These are phyloP conservation scores for Gaeumannomyces sp. DNA, from an alignment of 2,329 filamentous ascomycete species.

Conservation along the genomic window DNA sequence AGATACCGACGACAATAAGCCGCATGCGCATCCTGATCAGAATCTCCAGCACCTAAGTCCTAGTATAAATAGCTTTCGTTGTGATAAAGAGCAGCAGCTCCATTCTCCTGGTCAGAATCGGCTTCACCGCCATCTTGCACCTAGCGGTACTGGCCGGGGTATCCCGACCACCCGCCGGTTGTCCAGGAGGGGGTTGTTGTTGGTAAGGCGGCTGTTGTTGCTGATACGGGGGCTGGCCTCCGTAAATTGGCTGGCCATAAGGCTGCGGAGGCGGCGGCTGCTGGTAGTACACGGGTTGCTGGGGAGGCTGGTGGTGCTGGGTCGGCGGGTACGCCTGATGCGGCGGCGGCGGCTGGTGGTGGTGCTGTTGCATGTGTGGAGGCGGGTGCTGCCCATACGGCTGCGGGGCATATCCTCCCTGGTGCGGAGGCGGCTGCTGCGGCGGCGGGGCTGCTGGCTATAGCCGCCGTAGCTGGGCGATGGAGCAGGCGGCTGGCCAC, in stretches of 20 bases:
- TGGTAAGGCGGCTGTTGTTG: constrained; percentile 27
- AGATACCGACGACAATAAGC: no score
- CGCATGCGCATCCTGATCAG: no score
- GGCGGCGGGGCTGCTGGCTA: constrained; percentile 10
- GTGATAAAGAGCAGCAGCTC: neutral
- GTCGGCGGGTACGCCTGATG: constrained; percentile 6
- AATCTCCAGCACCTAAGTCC: no score
- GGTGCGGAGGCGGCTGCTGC: constrained; percentile 14
- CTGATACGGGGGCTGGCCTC: constrained; percentile 16
- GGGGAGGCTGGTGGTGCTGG: constrained; percentile 3
- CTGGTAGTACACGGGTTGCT: constrained; percentile 9
- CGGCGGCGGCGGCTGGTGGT: constrained; percentile 11
- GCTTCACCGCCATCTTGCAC: neutral
- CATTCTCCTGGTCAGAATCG: neutral
- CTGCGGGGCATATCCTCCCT: constrained; percentile 12
- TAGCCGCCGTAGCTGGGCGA: constrained; percentile 18
- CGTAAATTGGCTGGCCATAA: constrained; percentile 14
- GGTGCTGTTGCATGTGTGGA: constrained; percentile 5
- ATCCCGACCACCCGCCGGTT: constrained; percentile 5
- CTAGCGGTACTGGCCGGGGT: constrained; percentile 5
- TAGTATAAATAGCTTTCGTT: no score
- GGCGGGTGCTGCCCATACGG: constrained; percentile 9
- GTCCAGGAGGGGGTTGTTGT: constrained; percentile 20
- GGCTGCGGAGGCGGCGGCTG: constrained; percentile 9
- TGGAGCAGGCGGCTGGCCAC: constrained; percentile 15